A percentile compares a stretch with the other conserved stretches of the same genome.
phyloP scores from a whole-genome alignment of 768 basidiomycete genomes.

The Mycena metata region DNA sequence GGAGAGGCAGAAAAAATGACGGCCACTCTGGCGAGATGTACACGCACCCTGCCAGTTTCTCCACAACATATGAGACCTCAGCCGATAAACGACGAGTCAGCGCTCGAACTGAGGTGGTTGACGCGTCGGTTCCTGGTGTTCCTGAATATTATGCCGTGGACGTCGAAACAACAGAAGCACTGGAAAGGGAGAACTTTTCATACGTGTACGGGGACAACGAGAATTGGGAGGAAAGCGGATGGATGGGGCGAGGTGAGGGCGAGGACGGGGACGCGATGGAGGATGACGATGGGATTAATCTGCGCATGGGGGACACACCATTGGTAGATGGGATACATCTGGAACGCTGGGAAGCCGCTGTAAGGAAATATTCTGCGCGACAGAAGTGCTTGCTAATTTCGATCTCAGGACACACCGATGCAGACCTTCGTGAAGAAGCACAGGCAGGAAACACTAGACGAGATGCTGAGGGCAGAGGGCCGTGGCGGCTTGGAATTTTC shows the following conservation, averaged over 20 bases:
- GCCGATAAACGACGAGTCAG: neutral
- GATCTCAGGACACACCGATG: too few relatives aligned
- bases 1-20: too few relatives aligned
- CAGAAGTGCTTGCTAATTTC: too few relatives aligned
- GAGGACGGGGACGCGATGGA: neutral
- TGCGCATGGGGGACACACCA: neutral
- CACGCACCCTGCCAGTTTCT: neutral
- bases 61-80: neutral
- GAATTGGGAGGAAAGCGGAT: too few relatives aligned
- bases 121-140: neutral
- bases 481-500: too few relatives aligned
- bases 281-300: neutral
- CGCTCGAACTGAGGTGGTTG: neutral
- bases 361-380: too few relatives aligned
- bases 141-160: neutral
- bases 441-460: too few relatives aligned
- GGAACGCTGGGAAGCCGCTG: constrained; percentile 1
- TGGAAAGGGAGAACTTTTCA: neutral
- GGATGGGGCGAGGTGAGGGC: neutral
- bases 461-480: too few relatives aligned
- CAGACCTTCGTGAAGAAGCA: too few relatives aligned
- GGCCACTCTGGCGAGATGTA: too few relatives aligned
- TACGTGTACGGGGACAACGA: neutral
- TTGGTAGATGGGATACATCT: too few relatives aligned
- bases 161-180: neutral